Percentiles rank a stretch among this genome's conserved stretches.
These are phyloP conservation scores for Naegleria fowleri DNA, from an alignment of 208 protist genomes.

Conservation along the genomic window DNA sequence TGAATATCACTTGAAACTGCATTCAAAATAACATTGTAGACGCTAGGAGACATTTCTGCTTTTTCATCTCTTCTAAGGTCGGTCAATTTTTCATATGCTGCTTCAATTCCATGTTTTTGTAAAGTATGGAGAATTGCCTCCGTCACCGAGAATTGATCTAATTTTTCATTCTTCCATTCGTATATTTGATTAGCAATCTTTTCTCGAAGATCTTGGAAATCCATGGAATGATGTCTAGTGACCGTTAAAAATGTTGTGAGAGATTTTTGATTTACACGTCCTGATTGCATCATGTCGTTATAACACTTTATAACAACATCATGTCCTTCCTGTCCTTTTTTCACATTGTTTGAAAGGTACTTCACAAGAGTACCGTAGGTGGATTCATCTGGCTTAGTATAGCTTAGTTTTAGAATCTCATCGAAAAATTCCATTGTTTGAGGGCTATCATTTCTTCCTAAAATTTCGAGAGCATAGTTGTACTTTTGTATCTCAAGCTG, in stretches of 20 bases:
- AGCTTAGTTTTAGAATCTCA: neutral
- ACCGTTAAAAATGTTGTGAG: neutral
- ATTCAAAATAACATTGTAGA: neutral
- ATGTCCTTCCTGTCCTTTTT: neutral
- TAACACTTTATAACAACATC: neutral
- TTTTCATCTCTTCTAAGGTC: neutral
- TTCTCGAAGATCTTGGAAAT: neutral
- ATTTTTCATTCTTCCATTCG: neutral
- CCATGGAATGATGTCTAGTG: neutral
- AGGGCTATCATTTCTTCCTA: neutral
- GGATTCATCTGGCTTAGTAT: neutral
- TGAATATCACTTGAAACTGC: neutral
- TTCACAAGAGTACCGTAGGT: neutral
- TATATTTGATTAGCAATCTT: neutral
- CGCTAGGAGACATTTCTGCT: neutral
- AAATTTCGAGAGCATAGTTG: neutral
- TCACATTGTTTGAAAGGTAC: neutral
- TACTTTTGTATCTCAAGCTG: neutral
- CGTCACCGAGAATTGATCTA: neutral
- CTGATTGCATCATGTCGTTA: neutral
- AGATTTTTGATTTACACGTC: neutral
- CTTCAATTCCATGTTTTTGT: neutral
- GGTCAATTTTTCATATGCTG: neutral
- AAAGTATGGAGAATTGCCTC: neutral
- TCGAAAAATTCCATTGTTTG: neutral